Base-by-base conservation (phyloP, 2,329 filamentous ascomycete species). In the Apiospora aurea region DNA sequence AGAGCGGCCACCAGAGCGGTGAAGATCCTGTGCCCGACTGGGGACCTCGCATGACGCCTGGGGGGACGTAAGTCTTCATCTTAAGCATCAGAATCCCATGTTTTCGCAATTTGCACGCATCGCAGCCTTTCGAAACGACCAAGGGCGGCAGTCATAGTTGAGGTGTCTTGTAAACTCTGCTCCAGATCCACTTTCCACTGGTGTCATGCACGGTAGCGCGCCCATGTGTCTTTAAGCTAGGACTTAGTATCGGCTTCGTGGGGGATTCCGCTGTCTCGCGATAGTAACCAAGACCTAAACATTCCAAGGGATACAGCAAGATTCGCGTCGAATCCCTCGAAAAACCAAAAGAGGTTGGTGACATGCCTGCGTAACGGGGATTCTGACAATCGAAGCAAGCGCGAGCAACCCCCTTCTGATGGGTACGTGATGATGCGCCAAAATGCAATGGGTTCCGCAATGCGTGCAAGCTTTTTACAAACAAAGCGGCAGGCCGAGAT, bases 401-500 rank as follows among this genome's bases (percentile, higher is more conserved):
- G 51, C 51, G 24, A 53, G 51, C 24, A 53, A 53, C 8, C 51
- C 8, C 51, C 24, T 53, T 53, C 51, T 53, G 51, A 53, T 14
- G 51, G 51, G 24, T 53, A 53, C 51, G 51, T 53, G 11, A 53
- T 5, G 24, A 53, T 53, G 24, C 24, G 24, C 51, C 51, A 29
- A 29, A 53, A 53, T 53, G 16, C 24, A 53, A 53, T 26, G 24
- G 51, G 51, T 53, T 29, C 51, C 24, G 51, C 51, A 51, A 51
- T 51, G 7, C 47, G 47, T 51, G 47, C 47, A 51, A 51, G 47
- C n/a, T 51, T 51, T 51, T 51, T 51, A 51, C 47, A 51, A 51
- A 51, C 47, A 51, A 51, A 51, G 47, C 47, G 47, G 47, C 47
- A 51, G n/a, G 47, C 21, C n/a, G n/a, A 51, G 47, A 51, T 51